Evolutionary conservation across 306 rosid genomes (phyloP).

Genomic region (Morella rubra): DNA sequence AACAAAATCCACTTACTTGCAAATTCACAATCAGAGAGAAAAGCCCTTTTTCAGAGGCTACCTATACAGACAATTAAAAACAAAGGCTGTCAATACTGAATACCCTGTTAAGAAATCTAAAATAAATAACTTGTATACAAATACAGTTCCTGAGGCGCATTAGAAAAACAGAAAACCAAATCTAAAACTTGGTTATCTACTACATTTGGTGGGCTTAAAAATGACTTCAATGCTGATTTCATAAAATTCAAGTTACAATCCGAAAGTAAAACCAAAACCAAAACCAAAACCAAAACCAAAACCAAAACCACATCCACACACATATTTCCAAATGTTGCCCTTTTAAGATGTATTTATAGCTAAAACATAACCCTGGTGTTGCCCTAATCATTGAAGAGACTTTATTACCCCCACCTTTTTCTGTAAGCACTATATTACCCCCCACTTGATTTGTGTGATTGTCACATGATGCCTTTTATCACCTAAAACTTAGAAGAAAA

Average conservation of each 20-base stretch:
- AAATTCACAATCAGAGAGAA: slow-evolving; percentile 78
- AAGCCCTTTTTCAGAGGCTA: slow-evolving; percentile 89
- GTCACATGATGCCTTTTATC: neutral
- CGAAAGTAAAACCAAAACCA: no score
- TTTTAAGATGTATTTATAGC: neutral
- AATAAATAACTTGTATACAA: neutral
- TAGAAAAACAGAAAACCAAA: no score
- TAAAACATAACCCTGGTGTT: neutral
- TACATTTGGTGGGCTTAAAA: no score
- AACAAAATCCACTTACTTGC: slow-evolving; percentile 67
- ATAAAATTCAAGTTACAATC: no score
- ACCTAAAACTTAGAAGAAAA: neutral
- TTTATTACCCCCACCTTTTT: neutral
- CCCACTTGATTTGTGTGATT: no score
- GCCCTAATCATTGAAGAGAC: neutral
- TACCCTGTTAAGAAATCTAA: neutral
- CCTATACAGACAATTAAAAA: slow-evolving; percentile 47
- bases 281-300: no score
- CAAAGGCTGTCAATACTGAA: slow-evolving; percentile 14
- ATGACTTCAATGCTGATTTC: no score
- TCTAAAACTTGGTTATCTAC: no score
- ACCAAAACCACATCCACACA: no score
- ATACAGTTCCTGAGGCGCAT: no score
- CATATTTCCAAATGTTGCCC: no score
- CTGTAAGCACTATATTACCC: no score